Conservation (phyloP, 2,329 filamentous ascomycete species). For the Fusarium tricinctum region DNA sequence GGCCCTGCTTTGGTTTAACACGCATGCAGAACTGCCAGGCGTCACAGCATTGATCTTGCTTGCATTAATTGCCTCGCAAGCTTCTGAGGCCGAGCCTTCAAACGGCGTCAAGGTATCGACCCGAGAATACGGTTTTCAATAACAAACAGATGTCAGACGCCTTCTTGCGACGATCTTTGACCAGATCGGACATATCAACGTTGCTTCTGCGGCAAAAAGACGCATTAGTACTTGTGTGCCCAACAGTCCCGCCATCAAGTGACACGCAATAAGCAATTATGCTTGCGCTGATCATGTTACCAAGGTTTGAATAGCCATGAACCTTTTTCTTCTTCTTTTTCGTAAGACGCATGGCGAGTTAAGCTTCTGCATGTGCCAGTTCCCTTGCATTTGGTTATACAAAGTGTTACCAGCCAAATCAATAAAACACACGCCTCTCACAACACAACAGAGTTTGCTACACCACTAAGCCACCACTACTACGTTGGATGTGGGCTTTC, state of each 20-base stretch:
- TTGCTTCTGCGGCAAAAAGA: not conserved
- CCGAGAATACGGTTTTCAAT: conserved; percentile 3
- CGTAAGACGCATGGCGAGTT: not conserved
- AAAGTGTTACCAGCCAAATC: not conserved
- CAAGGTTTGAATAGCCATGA: not conserved
- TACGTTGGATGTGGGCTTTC: conserved; percentile 6
- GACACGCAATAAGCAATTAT: conserved; percentile 22
- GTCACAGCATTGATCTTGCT: conserved; percentile 23
- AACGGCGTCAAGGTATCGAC: conserved; percentile 22
- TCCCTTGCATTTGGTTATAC: not conserved
- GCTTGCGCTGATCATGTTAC: conserved; percentile 4
- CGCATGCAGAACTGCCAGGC: not conserved
- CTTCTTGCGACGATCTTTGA: conserved; percentile 21
- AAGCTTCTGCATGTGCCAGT: not conserved
- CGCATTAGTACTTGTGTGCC: conserved; percentile 13
- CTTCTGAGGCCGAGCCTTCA: conserved; percentile 9
- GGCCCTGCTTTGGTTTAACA: too few relatives aligned
- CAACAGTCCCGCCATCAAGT: conserved; percentile 21
- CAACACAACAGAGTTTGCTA: conserved; percentile 10
- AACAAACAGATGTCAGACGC: conserved; percentile 26
- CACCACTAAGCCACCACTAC: conserved; percentile 6
- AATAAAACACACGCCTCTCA: too few relatives aligned
- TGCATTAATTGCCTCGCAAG: not conserved
- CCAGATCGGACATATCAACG: conserved; percentile 10
- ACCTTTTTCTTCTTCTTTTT: not conserved